A percentile compares a stretch with the other conserved stretches of the same genome.
Evolutionary conservation across 2,329 filamentous ascomycete species (phyloP).

Genomic region (Chaetomiaceae sp.): DNA sequence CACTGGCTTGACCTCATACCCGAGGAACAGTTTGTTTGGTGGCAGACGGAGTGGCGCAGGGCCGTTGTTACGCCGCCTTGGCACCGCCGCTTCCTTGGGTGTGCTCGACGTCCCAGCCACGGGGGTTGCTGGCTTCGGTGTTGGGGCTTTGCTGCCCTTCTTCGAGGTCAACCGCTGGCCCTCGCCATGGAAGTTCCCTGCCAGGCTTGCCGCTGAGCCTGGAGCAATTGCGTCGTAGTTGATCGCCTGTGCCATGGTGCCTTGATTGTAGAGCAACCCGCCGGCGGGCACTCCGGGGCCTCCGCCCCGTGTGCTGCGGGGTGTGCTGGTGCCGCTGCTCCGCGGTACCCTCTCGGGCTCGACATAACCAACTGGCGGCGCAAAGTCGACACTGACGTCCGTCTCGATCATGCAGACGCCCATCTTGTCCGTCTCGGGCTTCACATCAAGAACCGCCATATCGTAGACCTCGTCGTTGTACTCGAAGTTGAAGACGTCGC

Average conservation of each 20-base stretch:
- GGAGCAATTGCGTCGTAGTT: slow-evolving; percentile 91
- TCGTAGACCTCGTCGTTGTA: slow-evolving; percentile 96
- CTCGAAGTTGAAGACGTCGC: slow-evolving; percentile 90
- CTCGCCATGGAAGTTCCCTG: slow-evolving; percentile 73
- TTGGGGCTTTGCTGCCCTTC: slow-evolving; percentile 71
- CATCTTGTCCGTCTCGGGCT: slow-evolving; percentile 76
- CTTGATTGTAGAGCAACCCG: slow-evolving; percentile 74
- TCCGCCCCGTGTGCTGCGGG: slow-evolving; percentile 58
- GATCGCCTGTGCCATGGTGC: slow-evolving; percentile 96
- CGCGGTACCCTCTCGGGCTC: slow-evolving; percentile 61
- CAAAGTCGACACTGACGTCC: slow-evolving; percentile 94
- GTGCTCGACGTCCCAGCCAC: slow-evolving; percentile 52
- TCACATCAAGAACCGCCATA: slow-evolving; percentile 89
- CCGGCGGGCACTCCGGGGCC: slow-evolving; percentile 54
- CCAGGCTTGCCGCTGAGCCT: slow-evolving; percentile 59
- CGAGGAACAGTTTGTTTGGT: slow-evolving; percentile 92
- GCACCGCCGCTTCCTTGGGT: slow-evolving; percentile 31
- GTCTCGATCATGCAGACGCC: slow-evolving; percentile 94
- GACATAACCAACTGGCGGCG: slow-evolving; percentile 87
- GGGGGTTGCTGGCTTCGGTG: slow-evolving; percentile 69
- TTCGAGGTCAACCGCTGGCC: slow-evolving; percentile 81
- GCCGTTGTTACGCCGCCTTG: slow-evolving; percentile 59
- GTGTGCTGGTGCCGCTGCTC: slow-evolving; percentile 79
- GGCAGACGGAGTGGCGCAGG: slow-evolving; percentile 81
- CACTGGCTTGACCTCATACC: slow-evolving; percentile 85